Evolutionary conservation across 2,329 filamentous ascomycete species (phyloP), one percentile per base, ranked within the genome.

Genomic region (Sclerotinia glacialis): DNA sequence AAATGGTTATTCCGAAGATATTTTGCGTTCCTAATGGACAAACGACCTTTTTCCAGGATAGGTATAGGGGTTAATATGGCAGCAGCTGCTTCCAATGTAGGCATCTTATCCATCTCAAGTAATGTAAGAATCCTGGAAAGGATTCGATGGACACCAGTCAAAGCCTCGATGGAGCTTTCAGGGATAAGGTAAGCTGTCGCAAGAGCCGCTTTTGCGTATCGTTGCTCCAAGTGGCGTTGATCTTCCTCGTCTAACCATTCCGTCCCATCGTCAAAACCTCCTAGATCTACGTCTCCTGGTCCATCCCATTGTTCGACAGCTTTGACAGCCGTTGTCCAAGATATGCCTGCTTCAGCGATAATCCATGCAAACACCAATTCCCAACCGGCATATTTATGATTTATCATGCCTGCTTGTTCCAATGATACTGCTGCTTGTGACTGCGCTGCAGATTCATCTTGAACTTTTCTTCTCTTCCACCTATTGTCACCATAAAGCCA

Each of bases 271-370:
- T 83, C 82, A 70, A 83, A 85, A 16, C 83, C 85, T 4, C 87
- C 89, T 5, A 92, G 76, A 70, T 93, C 88, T 56, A 89, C 82
- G 73, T 93, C 90, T 8, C 80, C 80, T 0, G 90, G 89, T 0
- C 90, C 91, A 72, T 89, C 86, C 90, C 90, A 94, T 70, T 90
- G 84, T 68, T 87, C 83, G 44, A 93, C 79, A 9, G 84, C 86
- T 59, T 82, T 81, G 42, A 87, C 80, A n/a, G 86, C 84, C n/a
- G 87, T 79, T 34, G 77, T 79, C 82, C 91, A 89, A 21, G 86
- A 83, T 26, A 80, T 80, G 5, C 80, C 79, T 0, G 89, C 86
- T 68, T 86, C 85, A 3, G 78, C 74, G 18, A 84, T 80, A 49
- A 94, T 80, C 89, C 90, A 93, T 65, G 83, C 80, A 63, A 90